Evolutionary conservation across 1,284 basidiomycete genomes (phyloP), one percentile per base, ranked within the genome.

Genomic region (Tylopilus orsonianus): DNA sequence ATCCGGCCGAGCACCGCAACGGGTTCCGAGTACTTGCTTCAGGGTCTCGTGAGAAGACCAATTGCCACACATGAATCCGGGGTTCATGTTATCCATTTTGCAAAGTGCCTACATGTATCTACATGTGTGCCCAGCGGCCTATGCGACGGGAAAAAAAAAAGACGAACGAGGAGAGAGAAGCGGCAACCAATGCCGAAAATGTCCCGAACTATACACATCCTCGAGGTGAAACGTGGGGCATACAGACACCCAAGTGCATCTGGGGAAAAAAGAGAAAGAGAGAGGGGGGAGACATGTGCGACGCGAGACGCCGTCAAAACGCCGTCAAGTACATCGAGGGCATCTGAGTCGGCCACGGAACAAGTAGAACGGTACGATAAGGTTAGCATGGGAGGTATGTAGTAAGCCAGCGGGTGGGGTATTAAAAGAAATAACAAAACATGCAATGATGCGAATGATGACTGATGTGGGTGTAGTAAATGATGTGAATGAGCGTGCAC

Each of bases 401-500:
- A 27, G 50, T 50, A 48, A 32, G 40, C 49, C 41, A 30, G 24
- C 20, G 16, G 36, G 16, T n/a, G 9, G 46, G 49, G 50, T 52
- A 60, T 51, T 35, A 34, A 27, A 32, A 22, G 44, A 38, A 39
- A 38, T 33, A 35, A 42, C 1, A 18, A 56, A 49, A 55, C 24
- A 49, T 57, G 58, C 48, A 29, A 51, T 46, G 24, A 54, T 61
- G 56, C 42, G 22, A 46, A 24, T 36, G 50, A 7, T 27, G 42
- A 44, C 46, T 46, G 57, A 47, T 20, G 41, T 42, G 44, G 36
- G 26, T 48, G 45, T 50, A 45, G 20, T 10, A 27, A 45, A 46
- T 44, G 26, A 37, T 36, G 40, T 16, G 12, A 65, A 57, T 20
- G 51, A 65, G 49, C 10, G 61, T 59, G 46, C 29, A 52, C 39